phyloP scores from a whole-genome alignment of 345 rosid species.

The Salix purpurea region DNA sequence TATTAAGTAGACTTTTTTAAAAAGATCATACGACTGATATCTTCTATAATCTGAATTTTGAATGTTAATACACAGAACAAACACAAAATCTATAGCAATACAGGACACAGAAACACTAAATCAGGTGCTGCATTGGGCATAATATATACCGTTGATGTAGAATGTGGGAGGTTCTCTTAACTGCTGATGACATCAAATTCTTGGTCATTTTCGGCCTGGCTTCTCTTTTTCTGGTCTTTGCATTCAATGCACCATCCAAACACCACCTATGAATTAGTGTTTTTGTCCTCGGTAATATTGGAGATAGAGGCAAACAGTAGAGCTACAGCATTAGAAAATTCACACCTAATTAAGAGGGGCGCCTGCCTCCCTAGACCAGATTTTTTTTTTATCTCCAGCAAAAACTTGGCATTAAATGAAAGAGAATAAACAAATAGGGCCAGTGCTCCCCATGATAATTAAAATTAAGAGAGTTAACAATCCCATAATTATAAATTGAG shows the following conservation, averaged over 20 bases:
- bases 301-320: slow-evolving; percentile 5
- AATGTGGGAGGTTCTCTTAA: no score
- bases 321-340: slow-evolving; percentile 4
- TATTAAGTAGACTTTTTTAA: no score
- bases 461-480: slow-evolving; percentile 2
- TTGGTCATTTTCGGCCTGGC: no score
- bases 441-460: slow-evolving; percentile 8
- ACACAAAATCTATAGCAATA: no score
- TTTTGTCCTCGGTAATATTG: background rate
- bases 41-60: no score
- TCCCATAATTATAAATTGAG: slow-evolving; percentile 10
- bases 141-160: no score
- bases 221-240: background rate
- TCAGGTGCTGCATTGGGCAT: no score
- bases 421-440: background rate
- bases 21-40: no score
- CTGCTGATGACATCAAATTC: no score
- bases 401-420: slow-evolving; percentile 7
- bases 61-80: no score
- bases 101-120: no score
- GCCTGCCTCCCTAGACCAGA: background rate
- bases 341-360: background rate
- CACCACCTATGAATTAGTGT: slow-evolving; percentile 23
- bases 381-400: slow-evolving; percentile 2
- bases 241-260: slow-evolving; percentile 22